A percentile compares a stretch with the other conserved stretches of the same genome.
Evolutionary conservation across 2,329 filamentous ascomycete species (phyloP).

Genomic region (Claviceps maximensis): DNA sequence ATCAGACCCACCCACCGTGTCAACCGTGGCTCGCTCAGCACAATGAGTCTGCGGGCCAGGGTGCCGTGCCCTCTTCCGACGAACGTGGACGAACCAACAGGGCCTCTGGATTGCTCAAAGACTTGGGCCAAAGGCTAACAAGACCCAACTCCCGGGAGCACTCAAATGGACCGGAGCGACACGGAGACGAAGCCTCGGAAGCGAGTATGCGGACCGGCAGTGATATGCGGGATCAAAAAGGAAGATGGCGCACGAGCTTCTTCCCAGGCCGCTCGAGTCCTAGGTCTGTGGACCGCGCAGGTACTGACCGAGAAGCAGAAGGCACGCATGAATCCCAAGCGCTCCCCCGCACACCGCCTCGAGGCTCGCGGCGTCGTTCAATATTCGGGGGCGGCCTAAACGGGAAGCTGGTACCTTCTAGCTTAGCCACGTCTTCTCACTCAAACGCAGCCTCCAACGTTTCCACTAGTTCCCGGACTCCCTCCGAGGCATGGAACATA

Average conservation of each 20-base stretch:
- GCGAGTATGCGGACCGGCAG: conserved; percentile 24
- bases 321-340: conserved; percentile 7
- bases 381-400: conserved; percentile 22
- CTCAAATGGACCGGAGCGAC: conserved; percentile 9
- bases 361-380: conserved; percentile 25
- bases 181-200: conserved; percentile 28
- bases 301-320: conserved; percentile 3
- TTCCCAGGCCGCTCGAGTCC: conserved; percentile 19
- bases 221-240: conserved; percentile 22
- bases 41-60: conserved; percentile 24
- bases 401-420: conserved; percentile 8
- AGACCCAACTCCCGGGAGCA: conserved; percentile 19
- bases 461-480: neutral
- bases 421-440: conserved; percentile 12
- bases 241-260: conserved; percentile 27
- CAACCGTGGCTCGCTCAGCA: conserved; percentile 14
- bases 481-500: conserved; percentile 3
- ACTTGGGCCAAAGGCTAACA: conserved; percentile 31
- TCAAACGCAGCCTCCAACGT: conserved; percentile 9
- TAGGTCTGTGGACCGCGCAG: conserved; percentile 11
- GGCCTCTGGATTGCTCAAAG: conserved; percentile 37
- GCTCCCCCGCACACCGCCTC: conserved; percentile 11
- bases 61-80: conserved; percentile 22
- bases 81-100: conserved; percentile 24
- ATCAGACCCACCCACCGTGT: conserved; percentile 8